Base-by-base conservation (phyloP, 164 flowering plant species). In the Berberis vulgaris region DNA sequence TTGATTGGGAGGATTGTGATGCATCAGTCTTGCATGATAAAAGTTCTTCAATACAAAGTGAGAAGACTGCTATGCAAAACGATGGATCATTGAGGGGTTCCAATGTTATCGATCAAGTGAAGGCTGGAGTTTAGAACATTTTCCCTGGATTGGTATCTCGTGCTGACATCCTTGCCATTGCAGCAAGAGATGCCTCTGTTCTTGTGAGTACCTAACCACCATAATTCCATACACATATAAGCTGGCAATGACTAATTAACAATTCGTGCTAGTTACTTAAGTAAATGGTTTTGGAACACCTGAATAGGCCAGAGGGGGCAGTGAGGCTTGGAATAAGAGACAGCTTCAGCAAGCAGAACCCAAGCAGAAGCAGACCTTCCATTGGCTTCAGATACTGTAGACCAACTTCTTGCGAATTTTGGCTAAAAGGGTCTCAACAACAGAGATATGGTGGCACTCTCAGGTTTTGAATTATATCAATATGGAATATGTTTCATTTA, bases 261-360 rank as follows among this genome's bases (percentile, higher is more conserved):
- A 26, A 26, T 26, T 26, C 26, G 26, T 26, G 26, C 26, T 26
- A 26, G 26, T 26, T 26, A 26, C 26, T 26, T 26, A 26, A 26
- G 26, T 26, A 26, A 26, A 26, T 26, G 26, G 26, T 26, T 26
- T 26, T 26, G 26, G 0, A 26, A 26, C 26, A 26, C 26, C 26
- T 26, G 26, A 26, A 26, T 26, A 26, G 26, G 26, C 26, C 26
- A 26, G 26, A 26, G 85, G 85, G 87, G 87, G 45, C 66, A 1
- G 85, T 83, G 45, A 68, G 61, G 46, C 72, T 80, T 13, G 87
- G 88, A 47, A 68, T 86, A 63, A 78, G 78, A 62, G 87, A 83
- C 85, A 0, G 78, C 69, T 2, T 78, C 77, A 5, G 73, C 83
- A 41, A 80, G 70, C 61, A 49, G 10, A 10, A 43, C 26, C 26